Base-by-base conservation (phyloP, 495 filamentous ascomycete genomes). In the Talaromyces adpressus region DNA sequence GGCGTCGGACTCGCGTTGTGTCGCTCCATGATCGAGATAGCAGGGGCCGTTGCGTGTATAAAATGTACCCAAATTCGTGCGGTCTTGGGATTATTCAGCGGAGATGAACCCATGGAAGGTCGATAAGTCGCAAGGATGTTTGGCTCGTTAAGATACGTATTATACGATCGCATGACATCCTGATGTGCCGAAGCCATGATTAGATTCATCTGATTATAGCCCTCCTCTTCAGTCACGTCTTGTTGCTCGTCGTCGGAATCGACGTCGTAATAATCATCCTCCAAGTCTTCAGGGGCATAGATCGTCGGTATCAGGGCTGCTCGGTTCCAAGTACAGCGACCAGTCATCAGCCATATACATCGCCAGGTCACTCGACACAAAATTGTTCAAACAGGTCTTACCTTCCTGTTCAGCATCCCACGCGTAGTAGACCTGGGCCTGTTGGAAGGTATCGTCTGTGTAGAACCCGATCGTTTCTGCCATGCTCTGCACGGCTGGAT, bases 61-160 rank as follows among this genome's bases (percentile, higher is more conserved):
- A 97, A 98, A 76, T 98, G 92, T 70, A 88, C 88, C 71, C 98
- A 98, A 16, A 97, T 85, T 34, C 89, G 84, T 9, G 92, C 92
- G 1, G 91, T 95, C 62, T 87, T 86, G 2, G 85, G 82, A 69
- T 98, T 92, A 67, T 87, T 90, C 25, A 97, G 75, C 5, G 93
- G 94, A 36, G 91, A 92, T 3, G 88, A 91, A 20, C 83, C 79
- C 25, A 87, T 82, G 4, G 89, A 86, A 4, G 92, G 89, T 16
- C 80, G 81, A 66, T 98, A 98, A 1, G 83, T 84, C 11, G 89
- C 85, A 9, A 98, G 82, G n/a, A 93, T 79, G 61, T 90, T 88
- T 1, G 81, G 79, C 57, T 87, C 82, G 58, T 89, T 84, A 53
- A 91, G 68, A 68, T 89, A 87, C 5, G 82, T 83, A 18, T 82